A percentile compares a stretch with the other conserved stretches of the same genome.
These are phyloP conservation scores for Colletotrichum cuscutae DNA, from an alignment of 2,329 filamentous ascomycete genomes.

Conservation along the genomic window DNA sequence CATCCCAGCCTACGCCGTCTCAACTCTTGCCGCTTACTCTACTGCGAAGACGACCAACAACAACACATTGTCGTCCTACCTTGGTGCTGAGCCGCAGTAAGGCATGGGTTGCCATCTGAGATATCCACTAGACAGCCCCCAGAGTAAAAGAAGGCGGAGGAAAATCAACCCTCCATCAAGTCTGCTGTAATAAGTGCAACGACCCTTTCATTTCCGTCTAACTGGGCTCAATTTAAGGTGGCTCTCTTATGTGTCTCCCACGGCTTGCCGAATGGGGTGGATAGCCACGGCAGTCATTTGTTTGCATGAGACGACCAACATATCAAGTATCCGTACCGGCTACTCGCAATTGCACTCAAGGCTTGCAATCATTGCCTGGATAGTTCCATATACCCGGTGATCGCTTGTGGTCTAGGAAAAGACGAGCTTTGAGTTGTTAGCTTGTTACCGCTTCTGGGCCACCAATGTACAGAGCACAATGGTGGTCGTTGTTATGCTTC, in stretches of 20 bases:
- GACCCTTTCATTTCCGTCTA: neutral
- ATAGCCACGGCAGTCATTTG: conserved; percentile 1
- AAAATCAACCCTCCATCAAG: neutral
- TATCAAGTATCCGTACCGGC: neutral
- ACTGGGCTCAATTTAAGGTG: neutral
- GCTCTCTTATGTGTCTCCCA: neutral
- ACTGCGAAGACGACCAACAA: neutral
- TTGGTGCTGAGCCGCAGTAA: neutral
- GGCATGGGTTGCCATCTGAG: neutral
- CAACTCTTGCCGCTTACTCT: neutral
- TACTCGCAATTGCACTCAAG: neutral
- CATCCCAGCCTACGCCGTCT: neutral
- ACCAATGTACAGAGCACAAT: neutral
- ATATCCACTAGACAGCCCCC: neutral
- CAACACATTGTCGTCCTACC: neutral
- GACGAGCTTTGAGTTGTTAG: conserved; percentile 1
- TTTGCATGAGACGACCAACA: conserved; percentile 2
- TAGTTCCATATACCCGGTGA: neutral
- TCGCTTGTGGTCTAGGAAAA: neutral
- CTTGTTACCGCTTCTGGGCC: conserved; percentile 6
- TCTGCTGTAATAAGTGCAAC: conserved; percentile 11
- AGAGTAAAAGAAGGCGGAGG: neutral
- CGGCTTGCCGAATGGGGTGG: neutral
- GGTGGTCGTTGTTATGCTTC: neutral
- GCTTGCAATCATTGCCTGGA: conserved; percentile 6